A percentile compares a stretch with the other conserved stretches of the same genome.
phyloP scores from a whole-genome alignment of 1,139 yeast species.

The Geotrichum candidum region DNA sequence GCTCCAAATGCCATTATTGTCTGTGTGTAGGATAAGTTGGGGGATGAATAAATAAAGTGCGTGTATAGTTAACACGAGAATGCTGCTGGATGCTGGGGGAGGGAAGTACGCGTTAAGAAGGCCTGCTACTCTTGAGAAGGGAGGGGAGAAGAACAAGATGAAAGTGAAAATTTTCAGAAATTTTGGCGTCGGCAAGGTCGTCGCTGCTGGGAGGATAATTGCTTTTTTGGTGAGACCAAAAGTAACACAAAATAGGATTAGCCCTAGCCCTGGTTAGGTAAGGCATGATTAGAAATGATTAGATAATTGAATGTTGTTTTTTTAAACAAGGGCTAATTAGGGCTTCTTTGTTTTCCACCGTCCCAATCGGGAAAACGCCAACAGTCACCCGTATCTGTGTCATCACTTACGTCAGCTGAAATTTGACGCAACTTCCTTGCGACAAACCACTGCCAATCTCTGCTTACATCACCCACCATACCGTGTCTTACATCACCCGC shows the following conservation, averaged over 20 bases:
- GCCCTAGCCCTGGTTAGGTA: not conserved
- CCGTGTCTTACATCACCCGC: not conserved
- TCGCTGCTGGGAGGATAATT: not conserved
- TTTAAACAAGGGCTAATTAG: not conserved
- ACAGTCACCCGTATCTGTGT: not conserved
- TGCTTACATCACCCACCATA: not conserved
- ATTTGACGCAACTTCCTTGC: not conserved
- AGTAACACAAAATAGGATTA: not conserved
- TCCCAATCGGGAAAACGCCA: not conserved
- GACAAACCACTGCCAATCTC: not conserved
- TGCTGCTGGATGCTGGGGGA: not conserved
- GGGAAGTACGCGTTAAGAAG: not conserved
- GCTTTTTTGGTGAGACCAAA: not conserved
- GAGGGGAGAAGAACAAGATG: not conserved
- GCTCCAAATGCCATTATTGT: constrained; percentile 23
- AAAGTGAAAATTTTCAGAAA: constrained; percentile 4
- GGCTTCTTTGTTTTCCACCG: not conserved
- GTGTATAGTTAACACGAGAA: not conserved
- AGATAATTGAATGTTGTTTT: not conserved
- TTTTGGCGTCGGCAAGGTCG: not conserved
- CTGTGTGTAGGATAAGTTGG: not conserved
- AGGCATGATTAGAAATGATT: not conserved
- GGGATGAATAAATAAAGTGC: not conserved
- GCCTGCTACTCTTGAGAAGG: not conserved
- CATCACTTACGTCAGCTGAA: not conserved